Base-by-base conservation (phyloP, 306 rosid genomes). In the Bauhinia variegata region DNA sequence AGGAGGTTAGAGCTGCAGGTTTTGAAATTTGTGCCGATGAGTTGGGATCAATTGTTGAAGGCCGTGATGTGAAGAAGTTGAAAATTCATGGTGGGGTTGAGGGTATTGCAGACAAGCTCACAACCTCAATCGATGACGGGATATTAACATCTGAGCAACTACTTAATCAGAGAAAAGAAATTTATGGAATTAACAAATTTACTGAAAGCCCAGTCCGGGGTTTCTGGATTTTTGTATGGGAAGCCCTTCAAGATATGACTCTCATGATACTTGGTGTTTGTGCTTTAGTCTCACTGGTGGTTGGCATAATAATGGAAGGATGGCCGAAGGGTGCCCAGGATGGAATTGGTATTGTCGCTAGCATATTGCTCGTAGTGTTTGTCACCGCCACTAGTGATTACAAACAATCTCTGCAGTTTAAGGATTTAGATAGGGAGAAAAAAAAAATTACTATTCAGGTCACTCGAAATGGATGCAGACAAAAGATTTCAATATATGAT, bases 321-420 rank as follows among this genome's bases (percentile, higher is more conserved):
- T 93, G 99, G 99, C 99, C 99, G 39, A 88, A 80, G 84, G 99
- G 99, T 75, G 96, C 99, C 36, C 96, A 93, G 32, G 99, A 93
- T 78, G 99, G 99, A 73, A 86, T 93, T 19, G 99, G 99, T 77
- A 93, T 93, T 73, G 99, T 90, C 83, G 99, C 99, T 0, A 93
- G 99, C 76, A 93, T 93, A 80, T 88, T 93, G 81, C 96, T 93
- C 56, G 97, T 93, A 59, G 99, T 93, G 60, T 81, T 90, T 71
- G 99, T 93, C 78, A 93, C 99, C 43, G 99, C 99, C 49, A 81
- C 89, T 4, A 90, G 97, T 60, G 99, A 93, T 83, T 93, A 93
- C 51, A 86, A 82, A 66, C 99, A 93, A 71, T 93, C 99, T 7
- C 78, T 93, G 74, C 99, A 90, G 85, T 93, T 93, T 82, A 93